Percentiles rank a stretch among this genome's conserved stretches.
Evolutionary conservation across 1,139 yeast species (phyloP).

Genomic region (Debaryomyces singareniensis): DNA sequence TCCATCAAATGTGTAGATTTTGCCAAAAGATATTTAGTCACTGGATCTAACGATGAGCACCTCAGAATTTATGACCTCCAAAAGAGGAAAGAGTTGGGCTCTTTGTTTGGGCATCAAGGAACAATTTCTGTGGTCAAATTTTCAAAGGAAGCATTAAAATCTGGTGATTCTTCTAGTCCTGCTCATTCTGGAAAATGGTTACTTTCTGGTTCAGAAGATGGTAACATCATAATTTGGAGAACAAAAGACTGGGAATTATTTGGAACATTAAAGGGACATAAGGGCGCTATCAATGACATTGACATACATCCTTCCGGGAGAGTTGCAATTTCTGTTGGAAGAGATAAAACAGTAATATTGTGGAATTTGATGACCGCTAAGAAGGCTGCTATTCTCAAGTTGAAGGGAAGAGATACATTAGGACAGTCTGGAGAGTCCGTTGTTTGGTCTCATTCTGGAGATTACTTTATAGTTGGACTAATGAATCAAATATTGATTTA

Average conservation of each 20-base stretch:
- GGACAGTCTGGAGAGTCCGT: constrained; percentile 66
- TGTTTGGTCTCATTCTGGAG: constrained; percentile 59
- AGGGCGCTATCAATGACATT: constrained; percentile 68
- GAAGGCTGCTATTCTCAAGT: constrained; percentile 79
- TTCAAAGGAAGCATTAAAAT: constrained; percentile 39
- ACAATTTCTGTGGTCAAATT: constrained; percentile 74
- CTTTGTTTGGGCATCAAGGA: constrained; percentile 84
- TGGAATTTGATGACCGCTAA: constrained; percentile 99
- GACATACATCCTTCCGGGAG: constrained; percentile 92
- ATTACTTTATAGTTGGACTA: constrained; percentile 69
- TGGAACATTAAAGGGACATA: constrained; percentile 84
- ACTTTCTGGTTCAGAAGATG: constrained; percentile 86
- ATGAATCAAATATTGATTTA: constrained; percentile 59
- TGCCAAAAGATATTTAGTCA: constrained; percentile 79
- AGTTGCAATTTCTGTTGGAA: constrained; percentile 84
- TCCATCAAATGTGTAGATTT: constrained; percentile 81
- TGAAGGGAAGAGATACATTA: constrained; percentile 58
- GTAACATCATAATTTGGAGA: constrained; percentile 87
- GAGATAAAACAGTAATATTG: constrained; percentile 73
- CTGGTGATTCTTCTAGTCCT: constrained; percentile 8
- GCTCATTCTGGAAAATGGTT: constrained; percentile 72
- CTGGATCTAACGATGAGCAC: constrained; percentile 96
- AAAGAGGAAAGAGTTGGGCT: constrained; percentile 90
- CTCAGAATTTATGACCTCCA: constrained; percentile 91
- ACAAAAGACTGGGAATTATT: constrained; percentile 95